Conservation (phyloP, 768 basidiomycete species). For the Rhodotorula babjevae region DNA sequence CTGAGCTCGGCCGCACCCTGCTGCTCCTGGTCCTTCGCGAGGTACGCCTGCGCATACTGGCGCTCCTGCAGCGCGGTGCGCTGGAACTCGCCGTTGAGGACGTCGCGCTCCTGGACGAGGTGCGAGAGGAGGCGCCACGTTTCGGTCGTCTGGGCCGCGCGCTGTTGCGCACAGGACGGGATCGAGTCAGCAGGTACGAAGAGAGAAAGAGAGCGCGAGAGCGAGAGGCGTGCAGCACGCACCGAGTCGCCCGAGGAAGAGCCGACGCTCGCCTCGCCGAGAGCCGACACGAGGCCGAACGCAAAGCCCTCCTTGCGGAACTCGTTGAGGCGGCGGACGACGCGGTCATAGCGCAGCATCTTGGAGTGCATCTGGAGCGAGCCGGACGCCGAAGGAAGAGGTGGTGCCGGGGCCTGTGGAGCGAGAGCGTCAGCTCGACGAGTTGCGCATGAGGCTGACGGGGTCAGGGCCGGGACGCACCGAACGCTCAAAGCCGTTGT, state of each 20-base stretch:
- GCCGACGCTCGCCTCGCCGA: conserved; percentile 48
- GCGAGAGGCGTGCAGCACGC: neutral
- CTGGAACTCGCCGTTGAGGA: conserved; percentile 46
- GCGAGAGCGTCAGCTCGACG: neutral
- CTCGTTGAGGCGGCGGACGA: conserved; percentile 69
- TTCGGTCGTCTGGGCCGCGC: conserved; percentile 45
- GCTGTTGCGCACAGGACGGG: conserved; percentile 35
- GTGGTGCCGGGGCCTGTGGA: neutral
- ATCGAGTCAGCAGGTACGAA: neutral
- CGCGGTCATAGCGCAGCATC: conserved; percentile 92
- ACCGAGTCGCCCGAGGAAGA: conserved; percentile 17
- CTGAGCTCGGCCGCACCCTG: conserved; percentile 64
- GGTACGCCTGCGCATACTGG: conserved; percentile 73
- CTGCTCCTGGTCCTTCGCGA: conserved; percentile 54
- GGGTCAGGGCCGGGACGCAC: neutral
- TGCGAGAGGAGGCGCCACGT: conserved; percentile 47
- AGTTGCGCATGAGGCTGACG: neutral
- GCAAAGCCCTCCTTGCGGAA: conserved; percentile 53
- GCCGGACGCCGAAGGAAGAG: neutral
- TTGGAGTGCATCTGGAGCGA: conserved; percentile 61
- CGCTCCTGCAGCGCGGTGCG: conserved; percentile 66
- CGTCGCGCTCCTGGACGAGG: conserved; percentile 47
- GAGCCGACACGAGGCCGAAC: conserved; percentile 47
- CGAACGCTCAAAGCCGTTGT: conserved; percentile 19
- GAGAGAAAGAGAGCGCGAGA: neutral